Base-by-base conservation (phyloP, 768 basidiomycete genomes). In the Suillus brevipes region DNA sequence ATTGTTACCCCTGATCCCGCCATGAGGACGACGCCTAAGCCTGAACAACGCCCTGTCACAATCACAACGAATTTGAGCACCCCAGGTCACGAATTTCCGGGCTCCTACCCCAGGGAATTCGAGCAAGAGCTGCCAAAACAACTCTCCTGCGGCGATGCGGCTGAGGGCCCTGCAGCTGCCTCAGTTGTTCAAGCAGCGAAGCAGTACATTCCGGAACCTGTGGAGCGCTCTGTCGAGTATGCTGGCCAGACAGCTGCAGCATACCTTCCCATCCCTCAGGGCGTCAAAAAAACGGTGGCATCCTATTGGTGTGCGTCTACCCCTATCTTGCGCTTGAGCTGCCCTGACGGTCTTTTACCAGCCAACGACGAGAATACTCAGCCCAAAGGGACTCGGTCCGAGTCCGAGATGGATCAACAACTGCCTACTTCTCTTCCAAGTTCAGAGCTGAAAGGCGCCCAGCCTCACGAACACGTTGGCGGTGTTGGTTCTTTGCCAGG, bases 401-500 rank as follows among this genome's bases (percentile, higher is more conserved):
- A 25, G 49, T 28, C 49, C 13, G 23, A 25, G 49, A 20, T 25
- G n/a, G 57, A 16, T 10, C 40, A 59, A 42, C 25, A 20, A 4
- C 6, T 58, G 2, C 36, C 49, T 12, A 66, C 67, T 23, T 78
- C 80, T 14, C 63, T 82, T 50, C 80, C 81, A 2, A 79, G 80
- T 23, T 67, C 70, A 20, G 77, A 80, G 58, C 62, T 72, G 13
- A 70, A 71, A 34, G 79, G 79, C 0, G 69, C 74, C 31, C 72
- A 69, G 31, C 77, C 82, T 1, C 64, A 56, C 1, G 78, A 79
- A 56, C 76, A 66, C 49, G 67, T 67, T 0, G 75, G 71, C 7
- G 86, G 85, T 18, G 81, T 82, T 2, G 84, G 85, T 10, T 79
- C 84, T 0, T 78, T 86, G 16, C 84, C 85, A 0, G 86, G 85